These are phyloP conservation scores for Pugionium dolabratum DNA, from an alignment of 345 rosid genomes.

Conservation along the genomic window DNA sequence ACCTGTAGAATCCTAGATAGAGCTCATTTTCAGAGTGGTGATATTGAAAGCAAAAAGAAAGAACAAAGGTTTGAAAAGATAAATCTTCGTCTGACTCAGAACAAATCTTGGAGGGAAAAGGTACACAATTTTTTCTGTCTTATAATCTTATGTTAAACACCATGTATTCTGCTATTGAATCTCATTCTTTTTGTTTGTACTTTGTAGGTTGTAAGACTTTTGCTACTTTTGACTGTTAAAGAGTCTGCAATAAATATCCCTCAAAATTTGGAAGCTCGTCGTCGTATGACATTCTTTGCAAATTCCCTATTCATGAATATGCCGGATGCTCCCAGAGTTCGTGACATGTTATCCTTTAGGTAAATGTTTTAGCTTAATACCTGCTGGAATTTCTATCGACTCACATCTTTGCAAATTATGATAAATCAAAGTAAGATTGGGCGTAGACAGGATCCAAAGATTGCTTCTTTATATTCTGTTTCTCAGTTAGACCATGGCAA, in stretches of 20 bases:
- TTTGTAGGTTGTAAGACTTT: conserved; percentile 68
- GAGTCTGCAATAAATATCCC: conserved; percentile 98
- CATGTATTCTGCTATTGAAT: conserved; percentile 19
- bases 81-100: conserved; percentile 33
- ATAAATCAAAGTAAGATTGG: conserved; percentile 1
- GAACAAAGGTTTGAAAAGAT: conserved; percentile 82
- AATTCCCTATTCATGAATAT: conserved; percentile 93
- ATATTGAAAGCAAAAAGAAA: conserved; percentile 41
- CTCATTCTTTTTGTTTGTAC: conserved; percentile 24
- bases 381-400: neutral
- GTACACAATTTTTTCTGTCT: conserved; percentile 41
- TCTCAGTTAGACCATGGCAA: neutral
- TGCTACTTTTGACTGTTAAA: conserved; percentile 82
- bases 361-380: conserved; percentile 35
- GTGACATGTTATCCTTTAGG: conserved; percentile 95
- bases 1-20: conserved; percentile 59
- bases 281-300: conserved; percentile 96
- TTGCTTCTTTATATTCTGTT: neutral
- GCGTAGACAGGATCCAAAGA: conserved; percentile 9
- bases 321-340: conserved; percentile 88
- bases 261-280: conserved; percentile 93
- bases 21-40: conserved; percentile 33
- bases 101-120: conserved; percentile 68
- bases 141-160: neutral
- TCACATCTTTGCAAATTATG: conserved; percentile 6